A percentile compares a stretch with the other conserved stretches of the same genome.
phyloP scores from a whole-genome alignment of 2,329 filamentous ascomycete genomes.

The Pestalotiopsis sp. region DNA sequence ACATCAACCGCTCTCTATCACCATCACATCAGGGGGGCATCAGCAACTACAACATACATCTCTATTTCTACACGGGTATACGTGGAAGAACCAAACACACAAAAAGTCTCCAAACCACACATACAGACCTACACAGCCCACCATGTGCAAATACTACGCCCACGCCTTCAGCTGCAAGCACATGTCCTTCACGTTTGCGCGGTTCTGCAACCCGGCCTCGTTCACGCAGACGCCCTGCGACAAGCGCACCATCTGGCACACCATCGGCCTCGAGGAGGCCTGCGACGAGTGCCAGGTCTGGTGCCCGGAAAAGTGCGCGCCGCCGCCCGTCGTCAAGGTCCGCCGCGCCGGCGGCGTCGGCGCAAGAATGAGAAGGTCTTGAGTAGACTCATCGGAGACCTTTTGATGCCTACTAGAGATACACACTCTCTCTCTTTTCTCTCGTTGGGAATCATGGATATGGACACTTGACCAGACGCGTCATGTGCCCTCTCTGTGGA shows the following conservation, averaged over 20 bases:
- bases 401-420: too few relatives aligned
- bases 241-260: constrained; percentile 38
- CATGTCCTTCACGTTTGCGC: constrained; percentile 35
- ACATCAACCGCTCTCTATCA: neutral
- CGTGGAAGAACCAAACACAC: neutral
- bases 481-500: too few relatives aligned
- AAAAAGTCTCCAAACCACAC: neutral
- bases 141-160: constrained; percentile 43
- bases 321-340: neutral
- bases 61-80: too few relatives aligned
- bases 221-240: constrained; percentile 39
- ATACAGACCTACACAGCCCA: constrained; percentile 3
- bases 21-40: neutral
- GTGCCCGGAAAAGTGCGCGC: constrained; percentile 24
- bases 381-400: too few relatives aligned
- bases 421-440: too few relatives aligned
- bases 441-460: too few relatives aligned
- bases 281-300: constrained; percentile 38
- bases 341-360: neutral
- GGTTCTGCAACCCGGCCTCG: constrained; percentile 36
- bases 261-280: constrained; percentile 35
- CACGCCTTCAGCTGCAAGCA: constrained; percentile 39
- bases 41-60: too few relatives aligned
- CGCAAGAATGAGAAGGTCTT: neutral
- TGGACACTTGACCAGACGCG: too few relatives aligned